Conservation (phyloP, 176 grass and related monocot species). For the Pharus latifolius region DNA sequence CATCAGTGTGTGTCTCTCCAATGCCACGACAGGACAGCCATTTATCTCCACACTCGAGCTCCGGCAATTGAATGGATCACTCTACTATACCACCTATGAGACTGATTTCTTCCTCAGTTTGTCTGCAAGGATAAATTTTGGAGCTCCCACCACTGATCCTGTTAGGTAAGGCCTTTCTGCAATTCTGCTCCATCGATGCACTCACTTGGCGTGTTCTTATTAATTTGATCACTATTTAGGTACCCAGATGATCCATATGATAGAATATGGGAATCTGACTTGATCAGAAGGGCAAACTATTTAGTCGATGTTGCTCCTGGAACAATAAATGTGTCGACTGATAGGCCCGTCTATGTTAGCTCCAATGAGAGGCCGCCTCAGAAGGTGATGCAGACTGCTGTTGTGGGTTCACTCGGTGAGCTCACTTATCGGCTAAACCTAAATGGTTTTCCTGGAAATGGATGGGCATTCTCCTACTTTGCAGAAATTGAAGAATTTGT, state of each 20-base stretch:
- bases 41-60: constrained; percentile 84
- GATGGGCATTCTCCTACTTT: constrained; percentile 82
- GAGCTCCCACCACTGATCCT: constrained; percentile 38
- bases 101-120: constrained; percentile 46
- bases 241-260: constrained; percentile 91
- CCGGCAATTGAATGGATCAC: constrained; percentile 53
- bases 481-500: constrained; percentile 73
- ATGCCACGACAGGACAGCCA: constrained; percentile 46
- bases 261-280: constrained; percentile 90
- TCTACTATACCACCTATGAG: constrained; percentile 66
- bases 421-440: constrained; percentile 82
- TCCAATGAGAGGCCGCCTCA: constrained; percentile 51
- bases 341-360: constrained; percentile 36
- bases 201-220: neutral
- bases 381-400: constrained; percentile 93
- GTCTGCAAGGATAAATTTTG: constrained; percentile 72
- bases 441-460: constrained; percentile 55
- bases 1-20: constrained; percentile 53
- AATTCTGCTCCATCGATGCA: neutral
- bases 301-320: constrained; percentile 77
- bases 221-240: constrained; percentile 16
- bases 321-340: constrained; percentile 62
- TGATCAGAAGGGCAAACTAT: constrained; percentile 61
- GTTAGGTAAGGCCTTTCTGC: constrained; percentile 21
- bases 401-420: constrained; percentile 54